Base-by-base conservation (phyloP, 192 early-diverging fungal species). In the Helicostylum pulchrum region DNA sequence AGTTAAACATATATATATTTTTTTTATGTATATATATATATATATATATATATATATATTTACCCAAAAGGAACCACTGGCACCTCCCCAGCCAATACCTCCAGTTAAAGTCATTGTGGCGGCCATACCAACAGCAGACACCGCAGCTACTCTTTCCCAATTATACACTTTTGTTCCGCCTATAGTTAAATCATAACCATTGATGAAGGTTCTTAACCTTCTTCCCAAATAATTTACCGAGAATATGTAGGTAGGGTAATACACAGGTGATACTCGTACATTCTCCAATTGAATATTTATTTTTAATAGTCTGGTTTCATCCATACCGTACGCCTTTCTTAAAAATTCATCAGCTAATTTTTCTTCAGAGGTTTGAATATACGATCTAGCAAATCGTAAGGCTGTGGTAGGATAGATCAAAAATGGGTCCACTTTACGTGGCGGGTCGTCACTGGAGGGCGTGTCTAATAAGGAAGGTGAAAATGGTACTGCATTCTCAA, bases 151-250 rank as follows among this genome's bases (percentile, higher is more conserved):
- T 4, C 78, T 58, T 23, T 78, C 62, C 81, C 81, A 83, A 15
- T 79, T 76, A 52, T 83, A 83, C 2, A 78, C 68, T 11, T 77
- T 57, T 1, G 76, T 30, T 32, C 81, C 81, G 9, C 81, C 78
- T 4, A 76, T 69, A 5, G 62, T 46, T 14, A 72, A 21, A 66
- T 83, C 78, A 45, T 78, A 51, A 2, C 76, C 81, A 49, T 83
- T 77, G n/a, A 83, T 65, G 68, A 83, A 80, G 0, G 81, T 83
- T n/a, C 81, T 58, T 21, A 83, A 75, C 14, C 67, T 58, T 58
- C 81, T 65, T 26, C 76, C 64, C 15, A 83, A 55, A 56, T 80
- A 72, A 21, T 50, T 63, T 2, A 80, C 71, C 11, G 76, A 73
- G 17, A 75, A 83, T 1, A 83, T 64, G 44, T 71, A 83, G 1